Evolutionary conservation across 129 eudicot genomes (phyloP).

Genomic region (Helianthus tuberosus): DNA sequence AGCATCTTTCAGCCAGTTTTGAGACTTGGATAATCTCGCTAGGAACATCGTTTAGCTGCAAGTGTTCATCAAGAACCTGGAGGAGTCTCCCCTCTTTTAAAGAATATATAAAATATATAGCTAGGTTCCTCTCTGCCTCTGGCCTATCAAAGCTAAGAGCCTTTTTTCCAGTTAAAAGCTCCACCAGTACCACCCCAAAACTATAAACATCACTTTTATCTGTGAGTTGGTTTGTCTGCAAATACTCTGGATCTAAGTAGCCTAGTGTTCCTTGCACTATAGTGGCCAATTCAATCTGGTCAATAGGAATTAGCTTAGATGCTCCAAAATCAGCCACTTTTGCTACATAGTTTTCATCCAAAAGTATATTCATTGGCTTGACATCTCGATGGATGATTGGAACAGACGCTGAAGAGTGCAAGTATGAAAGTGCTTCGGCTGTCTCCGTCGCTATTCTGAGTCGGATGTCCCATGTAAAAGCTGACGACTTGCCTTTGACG

Average conservation of each 20-base stretch:
- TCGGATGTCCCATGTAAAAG: slow-evolving; percentile 29
- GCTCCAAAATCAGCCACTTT: slow-evolving; percentile 65
- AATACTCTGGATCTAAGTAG: slow-evolving; percentile 49
- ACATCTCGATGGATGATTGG: slow-evolving; percentile 55
- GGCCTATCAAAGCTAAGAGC: slow-evolving; percentile 40
- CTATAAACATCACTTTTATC: slow-evolving; percentile 55
- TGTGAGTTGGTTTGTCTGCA: slow-evolving; percentile 44
- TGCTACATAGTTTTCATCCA: slow-evolving; percentile 47
- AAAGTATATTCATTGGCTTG: slow-evolving; percentile 48
- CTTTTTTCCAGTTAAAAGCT: slow-evolving; percentile 37
- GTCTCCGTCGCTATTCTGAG: slow-evolving; percentile 39
- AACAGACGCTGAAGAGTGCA: slow-evolving; percentile 47
- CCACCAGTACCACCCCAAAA: slow-evolving; percentile 45
- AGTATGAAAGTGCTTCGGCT: slow-evolving; percentile 48
- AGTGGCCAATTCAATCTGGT: slow-evolving; percentile 38
- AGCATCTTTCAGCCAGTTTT: slow-evolving; percentile 32
- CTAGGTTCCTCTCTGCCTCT: slow-evolving; percentile 37
- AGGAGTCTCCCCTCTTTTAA: slow-evolving; percentile 25
- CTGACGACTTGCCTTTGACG: neutral
- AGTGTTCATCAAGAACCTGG: slow-evolving; percentile 26
- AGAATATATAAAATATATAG: slow-evolving; percentile 31
- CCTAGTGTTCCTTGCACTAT: slow-evolving; percentile 53
- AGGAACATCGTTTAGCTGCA: slow-evolving; percentile 24
- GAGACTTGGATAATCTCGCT: slow-evolving; percentile 29
- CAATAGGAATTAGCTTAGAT: slow-evolving; percentile 47